Base-by-base conservation (phyloP, 169 alveolate species). In the Cryptosporidium ryanae region DNA sequence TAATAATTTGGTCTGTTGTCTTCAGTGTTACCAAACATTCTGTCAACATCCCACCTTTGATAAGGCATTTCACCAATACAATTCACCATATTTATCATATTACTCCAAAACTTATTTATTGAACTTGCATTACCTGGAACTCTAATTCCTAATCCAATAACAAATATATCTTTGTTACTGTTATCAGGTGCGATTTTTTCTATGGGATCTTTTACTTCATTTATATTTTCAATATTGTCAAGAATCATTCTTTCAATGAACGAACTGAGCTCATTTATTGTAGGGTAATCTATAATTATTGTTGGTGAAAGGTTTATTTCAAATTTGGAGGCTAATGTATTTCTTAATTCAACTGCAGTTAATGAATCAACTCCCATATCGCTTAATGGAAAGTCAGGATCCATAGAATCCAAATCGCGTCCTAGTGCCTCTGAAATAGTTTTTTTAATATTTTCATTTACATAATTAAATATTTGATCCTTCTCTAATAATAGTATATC, bases 331-430 rank as follows among this genome's bases (percentile, higher is more conserved):
- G 94, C 66, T 57, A 93, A 82, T 46, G 92, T 83, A 84, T 93
- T 91, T 31, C 96, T 91, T 90, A 93, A 90, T 83, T 93, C 96
- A 29, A 93, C 93, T 0, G 95, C 96, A 23, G 94, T 91, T 27
- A 93, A 67, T 63, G 96, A 93, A 54, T 93, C 96, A 23, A 93
- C 84, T n/a, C 96, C 96, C 5, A 92, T 57, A 52, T 92, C 95
- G 82, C 66, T 90, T 52, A 93, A 64, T 1, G 96, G 91, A n/a
- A 90, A 44, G 12, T 68, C 82, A 21, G 71, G 48, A 59, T 61
- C 76, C 18, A 76, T 34, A 31, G 29, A 25, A 23, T 76, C 48
- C 2, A 55, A 13, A 17, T 76, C 84, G 0, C 7, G 29, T 23
- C 84, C 84, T 10, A 59, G 15, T 13, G 63, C 84, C 12, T 76